These are phyloP conservation scores for Ophiostoma piceae DNA, from an alignment of 2,329 filamentous ascomycete species.

Conservation along the genomic window DNA sequence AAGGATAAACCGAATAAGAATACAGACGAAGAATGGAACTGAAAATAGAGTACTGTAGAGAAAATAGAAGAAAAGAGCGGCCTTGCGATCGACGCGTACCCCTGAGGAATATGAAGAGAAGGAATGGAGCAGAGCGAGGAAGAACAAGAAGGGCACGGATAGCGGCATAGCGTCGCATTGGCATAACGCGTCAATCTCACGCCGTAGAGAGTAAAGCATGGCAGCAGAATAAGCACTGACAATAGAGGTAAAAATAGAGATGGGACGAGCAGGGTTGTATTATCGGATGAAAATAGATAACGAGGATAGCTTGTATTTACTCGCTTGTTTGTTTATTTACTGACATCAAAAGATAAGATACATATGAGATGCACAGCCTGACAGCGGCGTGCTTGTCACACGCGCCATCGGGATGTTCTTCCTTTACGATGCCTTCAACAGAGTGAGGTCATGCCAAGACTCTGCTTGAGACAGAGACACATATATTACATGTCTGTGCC, in stretches of 20 bases:
- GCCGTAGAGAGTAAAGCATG: neutral
- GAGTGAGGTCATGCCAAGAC: slow-evolving; percentile 1
- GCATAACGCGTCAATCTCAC: neutral
- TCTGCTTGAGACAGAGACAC: neutral
- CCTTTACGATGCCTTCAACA: neutral
- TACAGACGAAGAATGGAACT: neutral
- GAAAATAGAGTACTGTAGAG: neutral
- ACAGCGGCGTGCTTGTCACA: neutral
- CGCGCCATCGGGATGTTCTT: neutral
- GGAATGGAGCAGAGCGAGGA: neutral
- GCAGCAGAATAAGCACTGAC: neutral
- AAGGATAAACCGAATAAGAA: neutral
- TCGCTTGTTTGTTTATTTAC: too few relatives aligned
- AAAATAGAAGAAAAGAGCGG: neutral
- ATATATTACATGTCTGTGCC: neutral
- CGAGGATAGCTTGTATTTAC: neutral
- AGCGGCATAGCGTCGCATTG: neutral
- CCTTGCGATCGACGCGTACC: slow-evolving; percentile 13
- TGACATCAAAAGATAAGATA: too few relatives aligned
- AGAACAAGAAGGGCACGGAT: neutral
- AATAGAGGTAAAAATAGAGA: neutral
- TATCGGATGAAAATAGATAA: neutral
- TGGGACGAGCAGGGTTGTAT: neutral
- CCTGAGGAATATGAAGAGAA: neutral
- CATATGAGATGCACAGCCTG: neutral